Evolutionary conservation across 169 alveolate genomes (phyloP), one percentile per base, ranked within the genome.

Genomic region (Plasmodium coatneyi): DNA sequence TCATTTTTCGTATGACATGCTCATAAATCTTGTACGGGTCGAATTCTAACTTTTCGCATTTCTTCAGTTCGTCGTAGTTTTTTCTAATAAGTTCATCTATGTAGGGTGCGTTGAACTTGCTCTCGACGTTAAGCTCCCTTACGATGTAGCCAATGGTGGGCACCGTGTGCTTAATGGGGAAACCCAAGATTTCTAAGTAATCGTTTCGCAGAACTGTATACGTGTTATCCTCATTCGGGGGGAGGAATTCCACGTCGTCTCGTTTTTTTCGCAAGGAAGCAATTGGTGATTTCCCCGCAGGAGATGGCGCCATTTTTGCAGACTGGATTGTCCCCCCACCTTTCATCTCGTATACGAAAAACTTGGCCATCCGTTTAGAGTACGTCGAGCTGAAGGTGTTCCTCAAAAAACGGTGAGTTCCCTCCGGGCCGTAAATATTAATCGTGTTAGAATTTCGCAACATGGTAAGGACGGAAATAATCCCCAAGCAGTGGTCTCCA

Each of bases 401-500:
- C 39, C 41, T 83, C 19, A 80, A 94, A n/a, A 90, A 95, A 84
- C 92, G 49, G 71, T 52, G 93, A 43, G 92, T 71, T 16, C 97
- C 97, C 83, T 96, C 96, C 0, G 98, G 98, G 16, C 98, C 98
- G 70, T 96, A 96, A 43, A 97, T 94, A 46, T 89, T 89, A 12
- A 89, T 80, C 22, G 32, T 80, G 34, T 80, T 79, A 7, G 32
- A 0, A 78, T 39, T 79, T 3, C 94, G 86, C 25, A 95, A 52
- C 95, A 92, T 94, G 6, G 97, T 86, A 36, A 95, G 92, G 6
- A 95, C 92, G 39, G 98, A 83, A 19, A 97, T 96, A 5, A 97
- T 52, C 12, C 98, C 98, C 28, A 95, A 91, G 56, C 96, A 96
- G 92, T 97, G 98, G 90, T 97, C 98, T 25, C 98, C 98, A 92